These are phyloP conservation scores for Trematosphaeria pertusa DNA, from an alignment of 2,329 filamentous ascomycete genomes.

Conservation along the genomic window DNA sequence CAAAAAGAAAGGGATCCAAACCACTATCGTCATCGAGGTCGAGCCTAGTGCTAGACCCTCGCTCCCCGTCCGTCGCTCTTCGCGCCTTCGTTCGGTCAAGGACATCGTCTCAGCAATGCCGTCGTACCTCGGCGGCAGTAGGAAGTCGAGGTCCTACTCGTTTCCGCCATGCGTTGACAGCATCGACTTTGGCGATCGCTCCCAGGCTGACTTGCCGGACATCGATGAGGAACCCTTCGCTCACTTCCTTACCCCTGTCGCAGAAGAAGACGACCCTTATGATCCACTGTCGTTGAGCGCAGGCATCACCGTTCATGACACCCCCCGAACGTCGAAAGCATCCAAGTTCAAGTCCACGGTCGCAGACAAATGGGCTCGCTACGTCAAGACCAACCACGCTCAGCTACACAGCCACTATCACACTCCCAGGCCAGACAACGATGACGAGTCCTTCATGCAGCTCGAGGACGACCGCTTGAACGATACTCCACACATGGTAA, in stretches of 20 bases:
- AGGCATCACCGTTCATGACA: conserved; percentile 45
- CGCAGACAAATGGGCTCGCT: conserved; percentile 50
- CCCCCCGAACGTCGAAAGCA: conserved; percentile 38
- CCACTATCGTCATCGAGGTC: conserved; percentile 31
- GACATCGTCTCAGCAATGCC: conserved; percentile 40
- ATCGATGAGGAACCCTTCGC: conserved; percentile 54
- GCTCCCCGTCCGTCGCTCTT: conserved; percentile 29
- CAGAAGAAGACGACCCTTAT: conserved; percentile 51
- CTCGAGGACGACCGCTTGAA: conserved; percentile 45
- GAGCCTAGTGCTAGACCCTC: conserved; percentile 32
- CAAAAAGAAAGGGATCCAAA: conserved; percentile 23
- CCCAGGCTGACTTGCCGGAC: conserved; percentile 39
- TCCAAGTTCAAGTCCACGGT: conserved; percentile 49
- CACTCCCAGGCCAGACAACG: conserved; percentile 30
- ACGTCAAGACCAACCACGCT: conserved; percentile 45
- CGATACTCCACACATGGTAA: conserved; percentile 35
- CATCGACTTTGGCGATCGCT: conserved; percentile 26
- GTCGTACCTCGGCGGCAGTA: conserved; percentile 34
- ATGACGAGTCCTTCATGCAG: conserved; percentile 47
- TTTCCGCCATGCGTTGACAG: conserved; percentile 44
- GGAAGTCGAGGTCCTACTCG: conserved; percentile 38
- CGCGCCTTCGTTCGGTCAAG: conserved; percentile 30
- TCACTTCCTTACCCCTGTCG: conserved; percentile 51
- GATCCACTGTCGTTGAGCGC: conserved; percentile 46
- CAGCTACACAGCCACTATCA: conserved; percentile 44